A percentile compares a stretch with the other conserved stretches of the same genome.
Evolutionary conservation across 257 asterid species (phyloP).

Genomic region (Misopates orontium): DNA sequence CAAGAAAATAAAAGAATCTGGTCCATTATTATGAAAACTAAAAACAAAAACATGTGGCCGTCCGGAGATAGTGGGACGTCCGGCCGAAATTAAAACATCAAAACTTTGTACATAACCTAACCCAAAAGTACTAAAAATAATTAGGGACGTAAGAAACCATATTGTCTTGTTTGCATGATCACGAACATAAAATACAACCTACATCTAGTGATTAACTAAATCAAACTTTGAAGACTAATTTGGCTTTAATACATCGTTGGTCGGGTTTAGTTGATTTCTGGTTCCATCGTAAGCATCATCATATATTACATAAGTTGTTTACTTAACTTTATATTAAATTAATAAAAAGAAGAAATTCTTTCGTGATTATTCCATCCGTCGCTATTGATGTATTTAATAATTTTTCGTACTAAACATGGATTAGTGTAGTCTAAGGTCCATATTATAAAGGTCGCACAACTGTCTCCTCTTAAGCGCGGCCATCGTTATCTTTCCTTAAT

Average conservation of each 20-base stretch:
- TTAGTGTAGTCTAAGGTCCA: slow-evolving; percentile 32
- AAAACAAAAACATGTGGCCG: too few relatives aligned
- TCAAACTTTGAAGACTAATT: slow-evolving; percentile 30
- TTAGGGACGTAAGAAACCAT: background rate
- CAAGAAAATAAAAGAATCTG: too few relatives aligned
- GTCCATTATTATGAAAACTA: too few relatives aligned
- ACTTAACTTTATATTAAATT: background rate
- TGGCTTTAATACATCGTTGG: slow-evolving; percentile 24
- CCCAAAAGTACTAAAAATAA: too few relatives aligned
- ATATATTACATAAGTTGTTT: background rate
- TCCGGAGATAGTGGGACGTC: too few relatives aligned
- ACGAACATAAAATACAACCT: background rate
- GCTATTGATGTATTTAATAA: background rate
- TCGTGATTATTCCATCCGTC: background rate
- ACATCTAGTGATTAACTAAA: slow-evolving; percentile 11
- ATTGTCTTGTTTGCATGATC: too few relatives aligned
- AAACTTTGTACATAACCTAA: too few relatives aligned
- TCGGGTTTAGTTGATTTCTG: slow-evolving; percentile 15
- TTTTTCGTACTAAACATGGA: slow-evolving; percentile 7
- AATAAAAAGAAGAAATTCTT: background rate
- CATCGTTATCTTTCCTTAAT: slow-evolving; percentile 51
- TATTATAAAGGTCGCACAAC: slow-evolving; percentile 43
- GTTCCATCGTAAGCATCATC: background rate
- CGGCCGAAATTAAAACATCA: too few relatives aligned
- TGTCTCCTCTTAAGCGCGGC: slow-evolving; percentile 39